phyloP scores from a whole-genome alignment of 2,329 filamentous ascomycete species.

The Fonsecaea pedrosoi region DNA sequence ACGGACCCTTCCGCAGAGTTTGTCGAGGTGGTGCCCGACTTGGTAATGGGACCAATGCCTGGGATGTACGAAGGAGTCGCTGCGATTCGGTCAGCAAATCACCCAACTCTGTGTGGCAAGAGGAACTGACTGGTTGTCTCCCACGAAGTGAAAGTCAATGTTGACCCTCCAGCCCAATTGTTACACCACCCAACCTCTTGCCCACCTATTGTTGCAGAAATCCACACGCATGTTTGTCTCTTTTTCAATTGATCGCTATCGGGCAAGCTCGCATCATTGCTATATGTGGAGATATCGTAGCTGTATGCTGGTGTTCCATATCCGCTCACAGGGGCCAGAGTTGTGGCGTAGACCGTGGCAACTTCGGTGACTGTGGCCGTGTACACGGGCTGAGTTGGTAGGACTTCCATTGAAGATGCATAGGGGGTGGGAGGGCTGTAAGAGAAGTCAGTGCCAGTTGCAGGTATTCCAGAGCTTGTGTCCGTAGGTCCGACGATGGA shows the following conservation, averaged over 20 bases:
- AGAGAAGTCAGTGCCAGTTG: neutral
- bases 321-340: neutral
- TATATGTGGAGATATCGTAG: conserved; percentile 9
- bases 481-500: conserved; percentile 6
- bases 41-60: conserved; percentile 25
- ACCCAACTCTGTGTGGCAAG: neutral
- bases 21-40: conserved; percentile 1
- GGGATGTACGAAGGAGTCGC: conserved; percentile 25
- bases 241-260: conserved; percentile 24
- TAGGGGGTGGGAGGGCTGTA: neutral
- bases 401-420: neutral
- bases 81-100: conserved; percentile 17
- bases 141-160: conserved; percentile 35
- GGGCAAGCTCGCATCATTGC: conserved; percentile 7
- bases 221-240: conserved; percentile 40
- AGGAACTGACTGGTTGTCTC: conserved; percentile 36
- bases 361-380: conserved; percentile 11
- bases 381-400: neutral
- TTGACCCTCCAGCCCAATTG: conserved; percentile 37
- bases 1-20: conserved; percentile 7
- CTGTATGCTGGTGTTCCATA: conserved; percentile 15
- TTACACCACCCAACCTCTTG: conserved; percentile 38
- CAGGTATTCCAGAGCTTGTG: neutral
- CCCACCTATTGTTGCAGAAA: conserved; percentile 37
- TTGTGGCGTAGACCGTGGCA: conserved; percentile 22